Percentiles rank a stretch among this genome's conserved stretches.
Evolutionary conservation across 23 red algal genomes (phyloP).

Genomic region (Agarophyton chilense): DNA sequence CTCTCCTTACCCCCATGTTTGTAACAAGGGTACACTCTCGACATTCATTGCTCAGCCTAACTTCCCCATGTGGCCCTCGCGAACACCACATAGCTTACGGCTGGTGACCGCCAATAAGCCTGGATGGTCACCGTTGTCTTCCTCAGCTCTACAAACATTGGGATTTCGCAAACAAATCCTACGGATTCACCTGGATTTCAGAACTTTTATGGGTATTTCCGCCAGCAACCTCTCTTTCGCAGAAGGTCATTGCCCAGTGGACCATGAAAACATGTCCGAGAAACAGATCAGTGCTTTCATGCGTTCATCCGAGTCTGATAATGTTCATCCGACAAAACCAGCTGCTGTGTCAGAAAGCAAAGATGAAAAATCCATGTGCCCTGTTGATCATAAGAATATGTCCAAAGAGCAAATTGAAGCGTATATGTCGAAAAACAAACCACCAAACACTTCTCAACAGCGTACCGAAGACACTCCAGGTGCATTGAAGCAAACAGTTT

Average conservation of each 20-base stretch:
- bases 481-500: neutral
- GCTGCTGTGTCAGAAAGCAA: neutral
- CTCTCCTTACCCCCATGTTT: too few relatives aligned
- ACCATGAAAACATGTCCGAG: conserved; percentile 58
- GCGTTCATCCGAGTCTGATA: neutral
- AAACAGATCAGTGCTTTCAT: conserved; percentile 48
- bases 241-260: conserved; percentile 31
- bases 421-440: conserved; percentile 31
- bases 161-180: too few relatives aligned
- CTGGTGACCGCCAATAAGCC: too few relatives aligned
- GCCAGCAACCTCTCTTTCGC: neutral
- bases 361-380: conserved; percentile 22
- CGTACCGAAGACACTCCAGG: neutral
- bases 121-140: too few relatives aligned
- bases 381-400: conserved; percentile 72
- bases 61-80: too few relatives aligned
- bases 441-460: neutral
- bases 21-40: too few relatives aligned
- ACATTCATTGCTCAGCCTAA: too few relatives aligned
- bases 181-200: too few relatives aligned
- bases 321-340: neutral
- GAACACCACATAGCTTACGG: too few relatives aligned
- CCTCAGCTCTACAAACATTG: too few relatives aligned
- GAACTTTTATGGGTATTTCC: conserved; percentile 1
- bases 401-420: conserved; percentile 51